phyloP scores from a whole-genome alignment of 164 flowering plant genomes.

The Vitis rotundifolia region DNA sequence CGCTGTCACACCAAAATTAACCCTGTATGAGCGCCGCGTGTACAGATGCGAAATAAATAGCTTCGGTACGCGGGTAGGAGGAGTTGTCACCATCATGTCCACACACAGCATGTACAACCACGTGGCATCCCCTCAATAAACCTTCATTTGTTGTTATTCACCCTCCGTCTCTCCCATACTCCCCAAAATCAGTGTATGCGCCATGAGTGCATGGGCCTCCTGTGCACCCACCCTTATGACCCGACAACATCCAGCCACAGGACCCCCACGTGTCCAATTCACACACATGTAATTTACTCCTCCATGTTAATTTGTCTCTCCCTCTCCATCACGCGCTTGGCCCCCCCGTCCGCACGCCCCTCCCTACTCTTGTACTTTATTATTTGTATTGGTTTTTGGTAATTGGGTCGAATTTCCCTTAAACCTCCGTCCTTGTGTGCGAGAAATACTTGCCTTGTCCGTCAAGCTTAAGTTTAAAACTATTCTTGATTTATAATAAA shows the following conservation, averaged over 20 bases:
- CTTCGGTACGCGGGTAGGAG: constrained; percentile 12
- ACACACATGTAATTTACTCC: constrained; percentile 1
- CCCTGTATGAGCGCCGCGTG: constrained; percentile 13
- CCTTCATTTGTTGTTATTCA: background rate
- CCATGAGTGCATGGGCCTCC: constrained; percentile 27
- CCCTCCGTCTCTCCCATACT: too few relatives aligned
- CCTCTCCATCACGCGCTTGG: background rate
- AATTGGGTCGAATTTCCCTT: too few relatives aligned
- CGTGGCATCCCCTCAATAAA: background rate
- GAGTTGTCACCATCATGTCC: constrained; percentile 16
- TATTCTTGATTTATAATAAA: too few relatives aligned
- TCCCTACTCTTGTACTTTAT: too few relatives aligned
- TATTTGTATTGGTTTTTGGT: too few relatives aligned
- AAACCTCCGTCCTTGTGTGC: too few relatives aligned
- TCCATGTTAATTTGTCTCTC: constrained; percentile 19
- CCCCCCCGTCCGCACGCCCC: background rate
- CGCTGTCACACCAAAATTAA: background rate
- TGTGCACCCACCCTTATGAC: constrained; percentile 12
- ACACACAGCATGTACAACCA: constrained; percentile 13
- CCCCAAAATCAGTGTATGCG: background rate
- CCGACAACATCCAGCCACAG: constrained; percentile 24
- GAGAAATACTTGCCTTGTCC: too few relatives aligned
- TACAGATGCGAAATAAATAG: background rate
- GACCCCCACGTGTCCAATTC: constrained; percentile 5
- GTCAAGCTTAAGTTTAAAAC: too few relatives aligned